phyloP scores from a whole-genome alignment of 148 eudicot genomes.

The Rhododendron kiyosumense region DNA sequence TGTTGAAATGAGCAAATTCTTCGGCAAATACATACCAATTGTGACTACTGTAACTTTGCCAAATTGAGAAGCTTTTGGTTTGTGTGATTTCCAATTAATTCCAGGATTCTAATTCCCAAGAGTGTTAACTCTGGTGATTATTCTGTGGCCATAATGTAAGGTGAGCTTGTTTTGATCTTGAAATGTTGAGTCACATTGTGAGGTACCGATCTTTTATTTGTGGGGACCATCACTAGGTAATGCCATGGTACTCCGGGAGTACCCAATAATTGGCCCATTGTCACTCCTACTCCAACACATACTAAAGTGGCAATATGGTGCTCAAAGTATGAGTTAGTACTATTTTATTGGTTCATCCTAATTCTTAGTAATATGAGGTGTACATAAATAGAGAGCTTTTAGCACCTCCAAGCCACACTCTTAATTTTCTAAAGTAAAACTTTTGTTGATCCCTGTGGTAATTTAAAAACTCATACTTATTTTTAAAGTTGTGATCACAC shows the following conservation, averaged over 20 bases:
- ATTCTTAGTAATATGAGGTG: too few species aligned
- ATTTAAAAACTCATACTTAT: too few species aligned
- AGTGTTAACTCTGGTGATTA: too few species aligned
- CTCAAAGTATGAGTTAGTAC: too few species aligned
- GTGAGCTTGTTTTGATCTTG: background rate
- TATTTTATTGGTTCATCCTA: too few species aligned
- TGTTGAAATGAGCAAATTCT: background rate
- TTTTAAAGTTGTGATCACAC: too few species aligned
- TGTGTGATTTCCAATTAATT: background rate
- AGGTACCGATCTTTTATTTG: background rate
- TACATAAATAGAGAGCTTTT: too few species aligned
- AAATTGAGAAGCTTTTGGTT: background rate
- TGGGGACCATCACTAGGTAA: background rate
- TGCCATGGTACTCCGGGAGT: background rate
- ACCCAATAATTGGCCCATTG: background rate
- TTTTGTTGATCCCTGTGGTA: too few species aligned
- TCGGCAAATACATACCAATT: background rate
- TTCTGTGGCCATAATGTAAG: background rate
- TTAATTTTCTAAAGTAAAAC: too few species aligned
- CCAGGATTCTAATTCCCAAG: background rate
- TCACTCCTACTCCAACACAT: background rate
- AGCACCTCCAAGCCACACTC: too few species aligned
- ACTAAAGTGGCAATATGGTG: too few species aligned
- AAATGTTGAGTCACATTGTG: background rate
- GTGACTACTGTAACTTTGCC: background rate